Conservation (phyloP, 805 yeast species). For the Barnettozyma californica region DNA sequence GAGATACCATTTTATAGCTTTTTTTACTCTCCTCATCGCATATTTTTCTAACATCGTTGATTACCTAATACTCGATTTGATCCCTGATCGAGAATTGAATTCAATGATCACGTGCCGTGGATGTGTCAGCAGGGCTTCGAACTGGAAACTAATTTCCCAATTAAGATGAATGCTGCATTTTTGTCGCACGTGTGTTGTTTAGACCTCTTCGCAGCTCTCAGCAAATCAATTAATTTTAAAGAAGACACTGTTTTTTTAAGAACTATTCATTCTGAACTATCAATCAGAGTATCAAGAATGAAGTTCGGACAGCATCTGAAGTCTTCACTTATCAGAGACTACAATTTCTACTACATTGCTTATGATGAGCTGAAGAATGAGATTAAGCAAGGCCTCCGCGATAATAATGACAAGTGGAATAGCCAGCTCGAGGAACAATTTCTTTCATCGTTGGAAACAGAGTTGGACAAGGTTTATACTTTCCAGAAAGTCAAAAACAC, state of each 20-base stretch:
- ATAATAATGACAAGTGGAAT: slow-evolving; percentile 61
- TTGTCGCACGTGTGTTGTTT: not conserved
- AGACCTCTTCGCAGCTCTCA: not conserved
- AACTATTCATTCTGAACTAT: not conserved
- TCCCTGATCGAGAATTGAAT: no score
- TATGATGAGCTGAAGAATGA: slow-evolving; percentile 88
- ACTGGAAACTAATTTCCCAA: not conserved
- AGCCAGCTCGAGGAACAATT: slow-evolving; percentile 78
- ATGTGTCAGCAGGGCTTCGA: not conserved
- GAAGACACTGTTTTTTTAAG: not conserved
- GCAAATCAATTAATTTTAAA: not conserved
- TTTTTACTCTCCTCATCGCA: not conserved
- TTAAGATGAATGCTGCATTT: not conserved
- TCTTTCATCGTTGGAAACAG: slow-evolving; percentile 64
- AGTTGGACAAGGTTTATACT: slow-evolving; percentile 87
- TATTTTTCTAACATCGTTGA: no score
- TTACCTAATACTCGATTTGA: no score
- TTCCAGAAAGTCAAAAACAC: slow-evolving; percentile 85
- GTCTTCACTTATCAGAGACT: slow-evolving; percentile 84
- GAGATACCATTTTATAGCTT: no score
- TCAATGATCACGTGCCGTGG: not conserved
- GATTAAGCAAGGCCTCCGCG: slow-evolving; percentile 62
- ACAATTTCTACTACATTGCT: slow-evolving; percentile 83
- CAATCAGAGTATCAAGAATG: slow-evolving; percentile 39
- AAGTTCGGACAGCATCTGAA: slow-evolving; percentile 94